Conservation (phyloP, 306 rosid genomes). For the Vigna trinervia region DNA sequence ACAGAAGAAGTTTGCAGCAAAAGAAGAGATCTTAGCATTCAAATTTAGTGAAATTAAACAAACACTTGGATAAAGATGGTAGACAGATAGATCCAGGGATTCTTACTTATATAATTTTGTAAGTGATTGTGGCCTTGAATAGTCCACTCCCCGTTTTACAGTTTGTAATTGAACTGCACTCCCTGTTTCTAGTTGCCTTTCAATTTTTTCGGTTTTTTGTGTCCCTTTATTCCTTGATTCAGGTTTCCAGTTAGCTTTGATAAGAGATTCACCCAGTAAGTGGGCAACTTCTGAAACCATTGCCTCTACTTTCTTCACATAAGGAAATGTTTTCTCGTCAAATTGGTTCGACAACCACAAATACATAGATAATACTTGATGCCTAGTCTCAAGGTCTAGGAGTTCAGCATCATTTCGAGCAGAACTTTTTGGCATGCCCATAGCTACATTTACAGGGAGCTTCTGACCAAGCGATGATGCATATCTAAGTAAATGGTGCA, state of each 20-base stretch:
- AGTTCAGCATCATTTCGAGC: slow-evolving; percentile 83
- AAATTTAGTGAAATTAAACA: slow-evolving; percentile 25
- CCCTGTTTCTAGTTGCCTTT: slow-evolving; percentile 35
- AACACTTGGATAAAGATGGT: slow-evolving; percentile 32
- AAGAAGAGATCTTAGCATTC: slow-evolving; percentile 1
- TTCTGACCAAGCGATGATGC: slow-evolving; percentile 76
- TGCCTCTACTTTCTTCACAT: slow-evolving; percentile 69
- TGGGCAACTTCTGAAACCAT: slow-evolving; percentile 80
- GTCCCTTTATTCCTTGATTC: slow-evolving; percentile 63
- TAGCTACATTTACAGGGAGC: slow-evolving; percentile 73
- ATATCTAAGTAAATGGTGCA: slow-evolving; percentile 81
- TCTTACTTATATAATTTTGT: slow-evolving; percentile 60
- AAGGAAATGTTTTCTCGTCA: slow-evolving; percentile 75
- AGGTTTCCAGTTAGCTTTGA: slow-evolving; percentile 87
- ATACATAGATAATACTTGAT: slow-evolving; percentile 87
- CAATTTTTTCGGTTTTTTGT: slow-evolving; percentile 55
- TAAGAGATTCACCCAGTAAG: slow-evolving; percentile 69
- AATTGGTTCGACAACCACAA: slow-evolving; percentile 89
- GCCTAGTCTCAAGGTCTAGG: slow-evolving; percentile 90
- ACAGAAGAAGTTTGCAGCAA: not conserved
- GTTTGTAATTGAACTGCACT: slow-evolving; percentile 48
- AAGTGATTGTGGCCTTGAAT: slow-evolving; percentile 63
- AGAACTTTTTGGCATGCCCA: slow-evolving; percentile 83
- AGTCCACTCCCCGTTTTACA: slow-evolving; percentile 46
- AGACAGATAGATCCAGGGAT: slow-evolving; percentile 9